Conservation (phyloP, 352 stramenopile species). For the Saprolegnia diclina region DNA sequence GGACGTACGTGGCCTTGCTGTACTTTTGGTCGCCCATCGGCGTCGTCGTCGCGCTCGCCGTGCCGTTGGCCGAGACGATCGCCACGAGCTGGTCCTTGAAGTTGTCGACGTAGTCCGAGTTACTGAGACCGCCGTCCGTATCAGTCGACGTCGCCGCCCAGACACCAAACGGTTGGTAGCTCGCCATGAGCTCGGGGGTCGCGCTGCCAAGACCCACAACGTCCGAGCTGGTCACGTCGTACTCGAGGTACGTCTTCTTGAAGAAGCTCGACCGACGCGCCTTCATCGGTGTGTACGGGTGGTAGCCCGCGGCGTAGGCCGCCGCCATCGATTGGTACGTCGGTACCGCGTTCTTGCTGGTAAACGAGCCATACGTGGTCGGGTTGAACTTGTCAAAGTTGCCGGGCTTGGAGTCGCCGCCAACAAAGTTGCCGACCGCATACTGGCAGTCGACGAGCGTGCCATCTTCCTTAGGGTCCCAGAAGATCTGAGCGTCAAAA, state of each 20-base stretch:
- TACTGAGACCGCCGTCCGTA: constrained; percentile 27
- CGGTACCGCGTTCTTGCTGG: constrained; percentile 34
- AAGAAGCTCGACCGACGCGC: constrained; percentile 86
- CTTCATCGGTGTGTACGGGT: constrained; percentile 82
- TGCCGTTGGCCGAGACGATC: constrained; percentile 38
- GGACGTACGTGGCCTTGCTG: constrained; percentile 44
- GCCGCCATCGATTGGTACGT: constrained; percentile 66
- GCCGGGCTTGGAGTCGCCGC: constrained; percentile 33
- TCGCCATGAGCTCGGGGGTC: constrained; percentile 47
- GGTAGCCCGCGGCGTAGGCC: constrained; percentile 52
- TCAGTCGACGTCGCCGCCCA: constrained; percentile 56
- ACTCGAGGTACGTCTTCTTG: constrained; percentile 77
- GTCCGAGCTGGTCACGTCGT: constrained; percentile 43
- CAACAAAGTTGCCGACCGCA: constrained; percentile 65
- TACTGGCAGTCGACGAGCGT: constrained; percentile 81
- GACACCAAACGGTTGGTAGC: constrained; percentile 67
- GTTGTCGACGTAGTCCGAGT: constrained; percentile 29
- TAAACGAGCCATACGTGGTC: constrained; percentile 47
- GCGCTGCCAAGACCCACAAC: constrained; percentile 47
- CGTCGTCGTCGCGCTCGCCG: constrained; percentile 33
- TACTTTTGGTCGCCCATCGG: constrained; percentile 37
- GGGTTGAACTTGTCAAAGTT: constrained; percentile 45
- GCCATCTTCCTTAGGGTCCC: constrained; percentile 47
- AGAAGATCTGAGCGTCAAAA: constrained; percentile 79
- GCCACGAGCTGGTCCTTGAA: constrained; percentile 36